Evolutionary conservation across 2,329 filamentous ascomycete species (phyloP).

Genomic region (Arthrobotrys entomopaga): DNA sequence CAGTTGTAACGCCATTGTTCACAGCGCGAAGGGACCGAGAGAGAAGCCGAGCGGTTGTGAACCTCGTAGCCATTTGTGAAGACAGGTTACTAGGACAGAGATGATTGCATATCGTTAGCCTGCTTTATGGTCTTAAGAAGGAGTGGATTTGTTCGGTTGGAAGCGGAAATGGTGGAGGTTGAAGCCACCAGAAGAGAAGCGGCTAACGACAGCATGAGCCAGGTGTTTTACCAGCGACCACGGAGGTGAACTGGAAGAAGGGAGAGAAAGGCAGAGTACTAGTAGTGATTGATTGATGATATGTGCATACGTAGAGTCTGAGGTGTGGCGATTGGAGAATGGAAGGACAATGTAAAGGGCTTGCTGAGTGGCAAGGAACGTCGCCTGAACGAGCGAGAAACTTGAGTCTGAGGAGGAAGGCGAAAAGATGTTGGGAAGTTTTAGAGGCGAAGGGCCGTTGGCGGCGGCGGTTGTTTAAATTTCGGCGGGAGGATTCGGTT

Average conservation of each 20-base stretch:
- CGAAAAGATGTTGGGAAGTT: neutral
- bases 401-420: too few species aligned
- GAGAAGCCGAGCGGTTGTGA: slow-evolving; percentile 29
- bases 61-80: slow-evolving; percentile 26
- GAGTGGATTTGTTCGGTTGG: neutral
- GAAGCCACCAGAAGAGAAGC: neutral
- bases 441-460: neutral
- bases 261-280: too few species aligned
- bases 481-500: neutral
- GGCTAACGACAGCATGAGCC: neutral
- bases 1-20: neutral
- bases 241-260: neutral
- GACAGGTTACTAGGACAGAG: neutral
- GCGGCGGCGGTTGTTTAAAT: neutral
- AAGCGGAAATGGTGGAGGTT: neutral
- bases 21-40: slow-evolving; percentile 15
- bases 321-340: neutral
- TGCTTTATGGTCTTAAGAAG: neutral
- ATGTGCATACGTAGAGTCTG: too few species aligned
- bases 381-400: too few species aligned
- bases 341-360: neutral
- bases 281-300: too few species aligned
- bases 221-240: neutral
- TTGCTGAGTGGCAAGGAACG: neutral
- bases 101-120: neutral